These are phyloP conservation scores for Cubamyces sp. DNA, from an alignment of 768 basidiomycete genomes.

Conservation along the genomic window DNA sequence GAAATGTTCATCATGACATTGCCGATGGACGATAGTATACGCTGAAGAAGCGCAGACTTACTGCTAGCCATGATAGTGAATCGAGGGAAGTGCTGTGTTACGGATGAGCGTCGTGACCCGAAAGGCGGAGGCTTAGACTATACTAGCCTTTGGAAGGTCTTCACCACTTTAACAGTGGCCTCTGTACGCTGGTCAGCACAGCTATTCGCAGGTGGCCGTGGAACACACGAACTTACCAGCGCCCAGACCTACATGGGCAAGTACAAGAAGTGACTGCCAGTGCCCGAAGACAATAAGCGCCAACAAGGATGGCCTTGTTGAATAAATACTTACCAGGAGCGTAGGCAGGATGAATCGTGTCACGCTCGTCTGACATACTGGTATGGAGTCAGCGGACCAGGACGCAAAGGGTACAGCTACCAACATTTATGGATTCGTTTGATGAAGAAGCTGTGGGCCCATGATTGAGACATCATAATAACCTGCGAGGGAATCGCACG, in stretches of 20 bases:
- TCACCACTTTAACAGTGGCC: constrained; percentile 19
- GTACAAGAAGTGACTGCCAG: constrained; percentile 13
- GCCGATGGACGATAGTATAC: background rate
- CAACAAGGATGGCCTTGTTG: background rate
- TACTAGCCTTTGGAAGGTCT: constrained; percentile 15
- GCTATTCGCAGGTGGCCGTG: background rate
- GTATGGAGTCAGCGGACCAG: background rate
- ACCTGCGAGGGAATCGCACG: background rate
- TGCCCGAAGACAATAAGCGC: background rate
- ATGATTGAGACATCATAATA: background rate
- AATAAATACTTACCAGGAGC: constrained; percentile 8
- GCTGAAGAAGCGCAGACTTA: background rate
- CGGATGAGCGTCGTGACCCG: background rate
- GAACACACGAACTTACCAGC: constrained; percentile 7
- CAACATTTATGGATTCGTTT: constrained; percentile 22
- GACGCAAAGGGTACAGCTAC: background rate
- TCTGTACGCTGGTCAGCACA: background rate
- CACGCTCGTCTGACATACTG: constrained; percentile 19
- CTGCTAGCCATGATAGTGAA: constrained; percentile 20
- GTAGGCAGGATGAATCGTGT: constrained; percentile 16
- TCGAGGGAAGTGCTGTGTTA: background rate
- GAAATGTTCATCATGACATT: background rate
- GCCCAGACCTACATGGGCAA: constrained; percentile 20
- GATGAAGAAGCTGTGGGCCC: constrained; percentile 19
- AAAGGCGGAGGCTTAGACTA: too few species aligned